These are phyloP conservation scores for Skeletonema costatum DNA, from an alignment of 108 stramenopile genomes.

Conservation along the genomic window DNA sequence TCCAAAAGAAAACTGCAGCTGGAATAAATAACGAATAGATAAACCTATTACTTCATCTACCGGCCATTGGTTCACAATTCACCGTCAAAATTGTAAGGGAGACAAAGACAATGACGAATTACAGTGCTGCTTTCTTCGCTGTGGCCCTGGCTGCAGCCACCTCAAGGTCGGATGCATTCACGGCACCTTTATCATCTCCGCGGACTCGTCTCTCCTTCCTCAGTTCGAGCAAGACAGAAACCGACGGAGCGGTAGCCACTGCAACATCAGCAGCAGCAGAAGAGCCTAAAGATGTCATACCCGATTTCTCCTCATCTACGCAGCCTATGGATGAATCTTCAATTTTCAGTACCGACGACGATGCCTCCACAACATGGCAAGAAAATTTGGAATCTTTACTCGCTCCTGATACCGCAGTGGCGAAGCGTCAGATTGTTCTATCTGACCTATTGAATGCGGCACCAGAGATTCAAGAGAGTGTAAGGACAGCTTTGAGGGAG, in stretches of 20 bases:
- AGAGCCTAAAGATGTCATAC: slow-evolving; percentile 6
- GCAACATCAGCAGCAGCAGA: background rate
- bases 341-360: slow-evolving; percentile 17
- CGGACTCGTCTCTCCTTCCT: background rate
- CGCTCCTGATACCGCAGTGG: slow-evolving; percentile 65
- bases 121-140: background rate
- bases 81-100: background rate
- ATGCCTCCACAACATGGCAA: slow-evolving; percentile 57
- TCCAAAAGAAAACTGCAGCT: background rate
- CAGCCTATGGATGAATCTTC: slow-evolving; percentile 34
- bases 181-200: background rate
- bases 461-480: slow-evolving; percentile 73
- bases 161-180: background rate
- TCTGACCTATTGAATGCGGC: slow-evolving; percentile 70
- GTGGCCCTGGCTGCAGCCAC: background rate
- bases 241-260: background rate
- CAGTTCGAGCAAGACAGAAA: background rate
- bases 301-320: slow-evolving; percentile 44
- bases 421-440: slow-evolving; percentile 73
- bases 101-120: background rate
- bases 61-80: too few species aligned
- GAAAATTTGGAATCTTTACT: slow-evolving; percentile 68
- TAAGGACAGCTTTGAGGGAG: slow-evolving; percentile 65
- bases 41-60: too few species aligned
- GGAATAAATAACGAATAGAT: background rate